phyloP scores from a whole-genome alignment of 1,139 yeast species.

The Pneumocystis oryctolagi region DNA sequence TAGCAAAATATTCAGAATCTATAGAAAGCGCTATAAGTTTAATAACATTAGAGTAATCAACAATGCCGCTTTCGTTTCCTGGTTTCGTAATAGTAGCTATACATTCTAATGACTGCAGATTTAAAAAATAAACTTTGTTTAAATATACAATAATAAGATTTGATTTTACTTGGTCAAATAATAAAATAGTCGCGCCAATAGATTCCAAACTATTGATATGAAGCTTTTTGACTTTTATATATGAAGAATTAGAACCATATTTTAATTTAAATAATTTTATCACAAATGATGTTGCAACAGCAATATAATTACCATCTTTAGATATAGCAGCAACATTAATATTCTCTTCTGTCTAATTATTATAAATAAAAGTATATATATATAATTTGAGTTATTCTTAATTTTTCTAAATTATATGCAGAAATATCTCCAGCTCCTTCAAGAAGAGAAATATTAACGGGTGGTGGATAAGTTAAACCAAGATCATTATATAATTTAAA shows the following conservation, averaged over 20 bases:
- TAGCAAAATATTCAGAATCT: constrained; percentile 33
- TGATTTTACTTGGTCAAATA: constrained; percentile 25
- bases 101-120: constrained; percentile 26
- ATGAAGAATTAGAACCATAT: not conserved
- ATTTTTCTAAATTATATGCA: constrained; percentile 52
- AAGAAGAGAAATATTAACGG: constrained; percentile 51
- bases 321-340: constrained; percentile 59
- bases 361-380: constrained; percentile 32
- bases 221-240: constrained; percentile 18
- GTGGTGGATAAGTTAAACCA: constrained; percentile 83
- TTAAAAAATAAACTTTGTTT: constrained; percentile 46
- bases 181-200: constrained; percentile 44
- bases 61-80: not conserved
- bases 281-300: constrained; percentile 41
- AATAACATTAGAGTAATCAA: constrained; percentile 27
- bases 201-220: constrained; percentile 26
- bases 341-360: constrained; percentile 64
- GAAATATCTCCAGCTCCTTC: constrained; percentile 85
- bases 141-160: constrained; percentile 45
- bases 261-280: not conserved
- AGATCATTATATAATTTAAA: constrained; percentile 74
- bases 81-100: constrained; percentile 4
- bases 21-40: constrained; percentile 37
- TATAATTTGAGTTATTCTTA: not conserved
- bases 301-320: constrained; percentile 47